Evolutionary conservation across 2,329 filamentous ascomycete species (phyloP), one percentile per base, ranked within the genome.

Genomic region (Colletotrichum zoysiae): DNA sequence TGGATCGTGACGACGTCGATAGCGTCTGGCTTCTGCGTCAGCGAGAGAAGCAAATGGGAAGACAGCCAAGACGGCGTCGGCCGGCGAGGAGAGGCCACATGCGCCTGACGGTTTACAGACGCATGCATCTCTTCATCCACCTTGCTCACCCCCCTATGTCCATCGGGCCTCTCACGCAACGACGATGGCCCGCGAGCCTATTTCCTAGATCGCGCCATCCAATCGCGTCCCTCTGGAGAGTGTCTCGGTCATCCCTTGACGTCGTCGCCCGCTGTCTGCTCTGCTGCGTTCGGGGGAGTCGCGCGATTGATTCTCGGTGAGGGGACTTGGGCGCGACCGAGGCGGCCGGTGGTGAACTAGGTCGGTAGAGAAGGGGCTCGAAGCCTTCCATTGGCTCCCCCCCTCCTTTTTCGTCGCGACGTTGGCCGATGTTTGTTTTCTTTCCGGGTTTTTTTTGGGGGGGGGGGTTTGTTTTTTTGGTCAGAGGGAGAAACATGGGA

Each of bases 171-270:
- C 46, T 14, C 18, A 44, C 30, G 40, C 40, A 30, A 55, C 16
- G 30, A 53, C 26, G 55, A 68, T 42, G 35, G 30, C 40, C 38
- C 38, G 51, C 7, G 35, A 61, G 33, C 23, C 30, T 44, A 30
- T 57, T 71, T 57, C 44, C 44, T 68, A 51, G 33, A 30, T 30
- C 33, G 23, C 30, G 8, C 23, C 42, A 23, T 12, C 20, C 20
- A 46, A 26, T 26, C 16, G 30, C n/a, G n/a, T 44, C 16, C 35
- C 26, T 26, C 35, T 20, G 33, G n/a, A 38, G 16, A 1, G 18
- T 71, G 59, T 64, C 59, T 71, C 58, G 42, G 38, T 20, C 69
- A 71, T 64, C 65, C 53, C 59, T 64, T 69, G 59, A 38, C 59
- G 42, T 60, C 65, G 51, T 23, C 46, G 51, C 50, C 53, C 46